phyloP scores from a whole-genome alignment of 1,284 basidiomycete species.

The Fomitiporia mediterranea region DNA sequence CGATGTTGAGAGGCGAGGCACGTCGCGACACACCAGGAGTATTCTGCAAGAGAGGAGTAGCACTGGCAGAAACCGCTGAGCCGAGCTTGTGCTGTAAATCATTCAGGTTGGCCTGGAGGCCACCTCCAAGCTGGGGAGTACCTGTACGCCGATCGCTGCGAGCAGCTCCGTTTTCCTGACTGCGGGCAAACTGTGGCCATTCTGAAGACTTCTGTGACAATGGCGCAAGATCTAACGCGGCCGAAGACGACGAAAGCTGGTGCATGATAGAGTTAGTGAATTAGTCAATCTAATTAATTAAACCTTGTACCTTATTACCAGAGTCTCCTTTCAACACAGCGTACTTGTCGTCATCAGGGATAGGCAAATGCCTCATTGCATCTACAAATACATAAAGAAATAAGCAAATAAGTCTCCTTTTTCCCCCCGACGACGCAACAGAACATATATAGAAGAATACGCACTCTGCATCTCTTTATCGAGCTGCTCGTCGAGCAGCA shows the following conservation, averaged over 20 bases:
- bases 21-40: conserved; percentile 46
- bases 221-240: conserved; percentile 89
- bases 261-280: conserved; percentile 17
- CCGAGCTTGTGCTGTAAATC: conserved; percentile 43
- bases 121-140: conserved; percentile 42
- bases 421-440: conserved; percentile 22
- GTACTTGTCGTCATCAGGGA: conserved; percentile 90
- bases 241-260: conserved; percentile 84
- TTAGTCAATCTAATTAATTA: conserved; percentile 5
- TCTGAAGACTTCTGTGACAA: conserved; percentile 86
- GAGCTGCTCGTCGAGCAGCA: conserved; percentile 86
- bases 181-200: conserved; percentile 85
- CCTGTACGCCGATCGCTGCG: conserved; percentile 61
- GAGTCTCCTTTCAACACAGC: conserved; percentile 31
- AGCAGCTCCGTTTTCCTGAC: conserved; percentile 47
- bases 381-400: conserved; percentile 42
- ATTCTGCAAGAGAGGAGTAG: conserved; percentile 61
- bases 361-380: conserved; percentile 87
- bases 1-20: conserved; percentile 41
- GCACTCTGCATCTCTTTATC: conserved; percentile 88
- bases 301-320: conserved; percentile 55
- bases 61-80: conserved; percentile 49
- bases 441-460: conserved; percentile 30
- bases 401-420: conserved; percentile 7
- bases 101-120: conserved; percentile 46